phyloP scores from a whole-genome alignment of 2,329 filamentous ascomycete species.

The Apiospora hydei region DNA sequence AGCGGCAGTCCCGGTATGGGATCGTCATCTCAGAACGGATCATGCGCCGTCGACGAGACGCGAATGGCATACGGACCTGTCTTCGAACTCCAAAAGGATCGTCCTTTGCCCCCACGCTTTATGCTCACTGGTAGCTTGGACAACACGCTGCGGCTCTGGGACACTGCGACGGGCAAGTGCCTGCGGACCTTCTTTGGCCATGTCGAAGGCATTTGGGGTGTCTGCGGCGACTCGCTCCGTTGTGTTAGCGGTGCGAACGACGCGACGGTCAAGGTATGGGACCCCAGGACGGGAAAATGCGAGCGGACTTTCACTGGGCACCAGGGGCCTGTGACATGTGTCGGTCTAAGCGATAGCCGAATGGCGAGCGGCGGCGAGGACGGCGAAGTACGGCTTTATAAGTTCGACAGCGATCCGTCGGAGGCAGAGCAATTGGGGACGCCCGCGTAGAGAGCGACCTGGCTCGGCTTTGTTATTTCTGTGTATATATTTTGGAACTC shows the following conservation, averaged over 20 bases:
- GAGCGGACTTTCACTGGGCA: conserved; percentile 93
- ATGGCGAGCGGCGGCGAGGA: conserved; percentile 95
- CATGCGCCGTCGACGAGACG: conserved; percentile 47
- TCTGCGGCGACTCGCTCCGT: conserved; percentile 87
- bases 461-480: background rate
- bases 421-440: conserved; percentile 58
- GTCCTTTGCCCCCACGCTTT: conserved; percentile 82
- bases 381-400: conserved; percentile 86
- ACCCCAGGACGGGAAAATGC: conserved; percentile 88
- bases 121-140: conserved; percentile 94
- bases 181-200: conserved; percentile 96
- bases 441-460: conserved; percentile 47
- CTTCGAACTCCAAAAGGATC: conserved; percentile 66
- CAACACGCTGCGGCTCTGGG: conserved; percentile 91
- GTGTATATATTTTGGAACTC: background rate
- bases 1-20: conserved; percentile 48
- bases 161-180: conserved; percentile 81
- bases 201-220: conserved; percentile 92
- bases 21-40: conserved; percentile 35
- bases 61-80: conserved; percentile 65
- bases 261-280: conserved; percentile 75
- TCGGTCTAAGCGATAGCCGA: conserved; percentile 86
- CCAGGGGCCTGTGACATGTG: conserved; percentile 88
- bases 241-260: conserved; percentile 92
- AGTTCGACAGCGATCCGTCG: conserved; percentile 64